Conservation (phyloP, 805 yeast species). For the Sugiyamaella lignohabitans region DNA sequence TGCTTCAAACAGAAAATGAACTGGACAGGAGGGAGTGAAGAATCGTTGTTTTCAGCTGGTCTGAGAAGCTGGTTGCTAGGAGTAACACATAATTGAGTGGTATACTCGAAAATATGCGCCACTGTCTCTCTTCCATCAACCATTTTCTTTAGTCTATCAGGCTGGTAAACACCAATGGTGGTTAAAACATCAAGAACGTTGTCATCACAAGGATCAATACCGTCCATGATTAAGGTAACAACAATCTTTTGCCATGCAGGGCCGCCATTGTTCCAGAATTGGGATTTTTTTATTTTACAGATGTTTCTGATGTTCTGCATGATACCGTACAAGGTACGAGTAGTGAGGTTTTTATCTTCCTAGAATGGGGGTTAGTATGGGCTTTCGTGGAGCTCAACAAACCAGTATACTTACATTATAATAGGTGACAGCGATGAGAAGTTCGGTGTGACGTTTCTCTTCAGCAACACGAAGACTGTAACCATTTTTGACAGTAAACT, state of each 20-base stretch:
- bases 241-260: conserved; percentile 60
- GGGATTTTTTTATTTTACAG: conserved; percentile 40
- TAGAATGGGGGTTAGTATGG: background rate
- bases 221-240: conserved; percentile 58
- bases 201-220: conserved; percentile 59
- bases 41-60: conserved; percentile 45
- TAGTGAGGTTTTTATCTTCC: conserved; percentile 56
- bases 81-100: conserved; percentile 44
- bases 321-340: conserved; percentile 56
- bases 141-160: conserved; percentile 54
- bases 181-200: conserved; percentile 57
- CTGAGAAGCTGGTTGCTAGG: conserved; percentile 44
- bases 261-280: conserved; percentile 45
- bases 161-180: conserved; percentile 60
- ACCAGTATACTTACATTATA: conserved; percentile 37
- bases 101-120: conserved; percentile 61
- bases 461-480: conserved; percentile 51
- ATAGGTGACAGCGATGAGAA: conserved; percentile 58
- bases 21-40: conserved; percentile 52
- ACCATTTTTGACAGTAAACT: conserved; percentile 46
- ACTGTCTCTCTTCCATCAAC: conserved; percentile 56
- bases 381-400: background rate
- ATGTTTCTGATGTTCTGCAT: conserved; percentile 59
- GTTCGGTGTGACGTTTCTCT: conserved; percentile 53
- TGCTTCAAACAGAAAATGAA: conserved; percentile 56